phyloP scores from a whole-genome alignment of 345 rosid species.

The Boechera retrofracta region DNA sequence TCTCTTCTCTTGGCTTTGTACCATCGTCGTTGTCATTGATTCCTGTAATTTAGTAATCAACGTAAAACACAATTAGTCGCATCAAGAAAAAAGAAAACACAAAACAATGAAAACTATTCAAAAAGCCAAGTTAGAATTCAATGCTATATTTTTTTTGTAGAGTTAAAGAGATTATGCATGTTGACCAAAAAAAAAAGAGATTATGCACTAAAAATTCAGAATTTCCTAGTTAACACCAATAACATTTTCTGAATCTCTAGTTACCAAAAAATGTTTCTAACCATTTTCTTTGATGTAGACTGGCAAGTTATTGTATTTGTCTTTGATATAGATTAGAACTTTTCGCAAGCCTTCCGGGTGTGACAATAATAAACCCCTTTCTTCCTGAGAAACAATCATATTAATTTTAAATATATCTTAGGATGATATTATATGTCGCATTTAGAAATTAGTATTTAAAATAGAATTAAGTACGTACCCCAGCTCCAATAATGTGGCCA shows the following conservation, averaged over 20 bases:
- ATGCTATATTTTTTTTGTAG: no score
- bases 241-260: not conserved
- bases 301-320: conserved; percentile 43
- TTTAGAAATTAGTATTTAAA: not conserved
- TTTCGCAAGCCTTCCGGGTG: conserved; percentile 44
- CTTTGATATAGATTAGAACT: conserved; percentile 43
- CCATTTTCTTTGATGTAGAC: conserved; percentile 48
- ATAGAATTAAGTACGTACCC: conserved; percentile 28
- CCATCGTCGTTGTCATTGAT: conserved; percentile 40
- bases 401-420: not conserved
- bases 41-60: conserved; percentile 32
- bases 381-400: conserved; percentile 23
- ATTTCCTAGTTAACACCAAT: not conserved
- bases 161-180: not conserved
- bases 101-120: no score
- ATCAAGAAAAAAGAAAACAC: not conserved
- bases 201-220: not conserved
- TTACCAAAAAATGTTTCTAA: conserved; percentile 1
- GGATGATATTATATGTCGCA: not conserved
- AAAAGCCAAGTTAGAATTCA: not conserved
- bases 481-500: conserved; percentile 41
- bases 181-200: not conserved
- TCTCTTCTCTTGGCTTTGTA: conserved; percentile 36
- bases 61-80: not conserved
- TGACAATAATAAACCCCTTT: conserved; percentile 28